Conservation (phyloP, 768 basidiomycete genomes). For the Scleroderma bovista region DNA sequence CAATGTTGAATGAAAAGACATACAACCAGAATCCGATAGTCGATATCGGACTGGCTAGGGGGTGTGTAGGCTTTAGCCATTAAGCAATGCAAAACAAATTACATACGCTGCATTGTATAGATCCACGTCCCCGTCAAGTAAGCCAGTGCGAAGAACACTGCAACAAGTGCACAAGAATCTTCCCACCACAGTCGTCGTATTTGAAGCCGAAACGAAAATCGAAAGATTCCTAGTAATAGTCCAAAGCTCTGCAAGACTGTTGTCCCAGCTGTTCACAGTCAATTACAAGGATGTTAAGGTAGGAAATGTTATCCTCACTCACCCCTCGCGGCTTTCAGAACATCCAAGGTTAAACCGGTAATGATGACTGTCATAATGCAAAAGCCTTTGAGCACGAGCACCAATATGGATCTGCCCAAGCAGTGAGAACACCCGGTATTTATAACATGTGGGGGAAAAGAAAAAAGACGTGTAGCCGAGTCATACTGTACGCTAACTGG, state of each 20-base stretch:
- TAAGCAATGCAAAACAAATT: background rate
- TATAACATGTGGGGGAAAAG: too few relatives aligned
- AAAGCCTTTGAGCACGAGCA: background rate
- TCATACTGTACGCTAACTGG: too few relatives aligned
- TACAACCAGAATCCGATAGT: conserved; percentile 11
- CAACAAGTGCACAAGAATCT: conserved; percentile 11
- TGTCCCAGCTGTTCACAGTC: background rate
- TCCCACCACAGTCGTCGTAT: conserved; percentile 12
- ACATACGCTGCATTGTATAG: conserved; percentile 5
- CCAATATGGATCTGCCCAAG: too few relatives aligned
- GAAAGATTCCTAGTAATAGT: conserved; percentile 12
- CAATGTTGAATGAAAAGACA: background rate
- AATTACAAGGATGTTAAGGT: conserved; percentile 1
- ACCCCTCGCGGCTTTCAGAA: conserved; percentile 4
- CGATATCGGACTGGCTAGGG: background rate
- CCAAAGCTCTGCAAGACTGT: conserved; percentile 9
- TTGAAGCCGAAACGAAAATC: conserved; percentile 12
- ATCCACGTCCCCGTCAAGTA: conserved; percentile 11
- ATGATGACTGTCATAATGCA: background rate
- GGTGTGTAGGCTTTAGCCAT: too few relatives aligned
- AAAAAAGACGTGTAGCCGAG: too few relatives aligned
- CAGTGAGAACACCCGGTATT: too few relatives aligned
- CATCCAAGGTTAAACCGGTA: too few relatives aligned
- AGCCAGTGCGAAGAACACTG: conserved; percentile 7
- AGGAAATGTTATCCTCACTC: background rate